Base-by-base conservation (phyloP, 1,284 basidiomycete genomes). In the Austroboletus niveus region DNA sequence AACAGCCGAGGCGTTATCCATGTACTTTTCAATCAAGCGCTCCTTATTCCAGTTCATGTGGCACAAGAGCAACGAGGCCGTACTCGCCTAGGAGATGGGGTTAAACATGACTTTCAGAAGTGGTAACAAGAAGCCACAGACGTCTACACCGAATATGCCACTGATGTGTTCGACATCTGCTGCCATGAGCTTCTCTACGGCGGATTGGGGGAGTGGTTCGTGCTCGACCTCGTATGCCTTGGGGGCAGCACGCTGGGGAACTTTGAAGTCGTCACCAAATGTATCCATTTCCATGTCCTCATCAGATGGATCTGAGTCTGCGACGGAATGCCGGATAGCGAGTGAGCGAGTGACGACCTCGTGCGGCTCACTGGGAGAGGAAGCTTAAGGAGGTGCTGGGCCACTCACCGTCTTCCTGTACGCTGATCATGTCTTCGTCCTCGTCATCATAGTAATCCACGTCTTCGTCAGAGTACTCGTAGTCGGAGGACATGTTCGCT, bases 1-100 rank as follows among this genome's bases (percentile, higher is more conserved):
- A 5, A 94, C 80, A 9, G 75, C 72, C 15, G 83, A 77, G 1
- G 91, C 80, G 57, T 92, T 89, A 62, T 94, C 94, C 92, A 95
- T 94, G 72, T 92, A 97, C 68, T 89, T 87, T 75, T 97, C 92
- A 57, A 92, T 92, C n/a, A 98, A 81, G 53, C 87, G 87, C 71
- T 99, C 96, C 66, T 92, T 92, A 78, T 99, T 98, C 96, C 96
- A 99, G 44, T 80, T 78, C 76, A 90, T 86, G 72, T 94, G 78
- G 31, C 94, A 85, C 44, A 99, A 76, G 7, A 99, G 78, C 43
- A 95, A 77, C 1, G 87, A 81, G 2, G 95, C 94, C 4, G 78
- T 78, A 57, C 74, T 69, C 8, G 61, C 55, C 77, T 79, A 54
- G 29, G 42, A 32, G n/a, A 22, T 17, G 15, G 15, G 17, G 4